Conservation (phyloP, 257 asterid genomes). For the Solanum virginianum region DNA sequence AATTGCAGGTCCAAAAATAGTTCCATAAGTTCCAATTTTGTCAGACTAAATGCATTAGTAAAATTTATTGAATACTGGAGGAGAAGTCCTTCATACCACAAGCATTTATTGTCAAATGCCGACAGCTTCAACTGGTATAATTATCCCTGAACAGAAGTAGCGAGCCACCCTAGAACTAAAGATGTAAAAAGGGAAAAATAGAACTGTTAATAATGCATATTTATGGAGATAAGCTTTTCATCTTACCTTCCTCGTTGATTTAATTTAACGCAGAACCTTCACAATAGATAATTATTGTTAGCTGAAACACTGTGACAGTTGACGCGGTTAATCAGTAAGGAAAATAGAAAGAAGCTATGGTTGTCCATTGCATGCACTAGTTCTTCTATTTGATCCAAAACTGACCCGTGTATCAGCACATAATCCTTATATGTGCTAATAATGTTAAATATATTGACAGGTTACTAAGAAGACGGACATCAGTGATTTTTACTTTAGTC, state of each 20-base stretch:
- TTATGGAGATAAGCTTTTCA: neutral
- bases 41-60: neutral
- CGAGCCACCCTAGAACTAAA: neutral
- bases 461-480: constrained; percentile 81
- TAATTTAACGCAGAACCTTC: neutral
- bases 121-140: neutral
- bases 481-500: constrained; percentile 75
- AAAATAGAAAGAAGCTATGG: neutral
- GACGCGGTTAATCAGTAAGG: neutral
- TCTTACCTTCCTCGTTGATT: neutral
- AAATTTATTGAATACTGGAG: neutral
- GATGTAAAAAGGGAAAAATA: neutral
- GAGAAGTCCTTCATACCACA: neutral
- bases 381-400: neutral
- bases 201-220: neutral
- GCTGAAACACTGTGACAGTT: neutral
- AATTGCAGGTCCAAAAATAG: neutral
- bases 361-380: neutral
- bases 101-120: neutral
- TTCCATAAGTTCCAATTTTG: neutral
- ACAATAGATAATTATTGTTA: neutral
- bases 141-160: neutral
- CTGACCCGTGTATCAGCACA: neutral
- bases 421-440: neutral
- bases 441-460: constrained; percentile 17